Evolutionary conservation across 2,329 filamentous ascomycete genomes (phyloP), one percentile per base, ranked within the genome.

Genomic region (Aureobasidium sp.): DNA sequence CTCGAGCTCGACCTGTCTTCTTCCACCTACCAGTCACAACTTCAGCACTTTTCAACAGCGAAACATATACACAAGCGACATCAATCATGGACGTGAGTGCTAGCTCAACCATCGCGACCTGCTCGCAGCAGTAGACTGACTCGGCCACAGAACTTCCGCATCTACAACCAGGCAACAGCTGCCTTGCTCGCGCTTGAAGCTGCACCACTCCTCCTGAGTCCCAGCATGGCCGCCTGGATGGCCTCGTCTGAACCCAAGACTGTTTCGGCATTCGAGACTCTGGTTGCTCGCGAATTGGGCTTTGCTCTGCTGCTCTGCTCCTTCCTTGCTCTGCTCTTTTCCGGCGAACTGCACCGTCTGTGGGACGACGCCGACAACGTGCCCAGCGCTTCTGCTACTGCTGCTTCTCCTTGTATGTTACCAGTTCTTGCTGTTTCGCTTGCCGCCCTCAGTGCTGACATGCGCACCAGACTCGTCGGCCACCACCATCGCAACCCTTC

Each of bases 271-370:
- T 49, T 58, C 43, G 55, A 58, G 33, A 35, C 33, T 2, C 55
- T 58, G 23, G 55, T 58, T 6, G 42, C 55, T 9, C 42, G 55
- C 8, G 42, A 58, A 49, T 78, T 89, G 1, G 88, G 87, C 63
- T 76, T 91, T 61, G 75, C 84, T 42, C 78, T 89, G 40, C 75
- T 90, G 27, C 75, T 83, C 9, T 73, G 91, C 21, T 82, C 83
- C 35, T 68, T 85, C 17, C 73, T 88, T 19, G 78, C 81, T 9
- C 74, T 90, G 42, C 76, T 88, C 35, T 78, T 90, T 25, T 87
- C 87, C 0, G 88, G 88, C 40, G 62, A 64, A 19, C 27, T 64
- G 31, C 57, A 61, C 19, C 47, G 53, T 11, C 21, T 58, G 1
- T 58, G 55, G 55, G 43, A 58, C 13, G 53, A 46, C 8, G 53